These are phyloP conservation scores for Rhypophila decipiens DNA, from an alignment of 495 filamentous ascomycete genomes.

Conservation along the genomic window DNA sequence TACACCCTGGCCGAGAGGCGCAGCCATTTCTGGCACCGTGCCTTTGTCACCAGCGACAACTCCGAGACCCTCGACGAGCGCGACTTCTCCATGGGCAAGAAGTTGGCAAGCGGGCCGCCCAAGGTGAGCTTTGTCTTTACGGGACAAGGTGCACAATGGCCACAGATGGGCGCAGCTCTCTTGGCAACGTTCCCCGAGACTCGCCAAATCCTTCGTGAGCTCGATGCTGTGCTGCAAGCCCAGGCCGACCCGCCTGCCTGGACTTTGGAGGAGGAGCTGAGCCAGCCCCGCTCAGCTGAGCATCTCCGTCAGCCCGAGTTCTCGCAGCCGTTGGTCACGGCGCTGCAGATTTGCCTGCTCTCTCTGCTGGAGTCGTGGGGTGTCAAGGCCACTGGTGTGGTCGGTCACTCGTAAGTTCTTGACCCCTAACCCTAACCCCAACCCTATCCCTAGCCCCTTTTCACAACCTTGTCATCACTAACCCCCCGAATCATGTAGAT, in stretches of 20 bases:
- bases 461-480: too few species aligned
- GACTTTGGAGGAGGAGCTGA: conserved; percentile 3
- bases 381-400: conserved; percentile 12
- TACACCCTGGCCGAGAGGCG: conserved; percentile 17
- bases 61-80: not conserved
- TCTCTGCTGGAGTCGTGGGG: conserved; percentile 15
- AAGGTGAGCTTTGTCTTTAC: conserved; percentile 14
- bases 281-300: not conserved
- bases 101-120: not conserved
- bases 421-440: too few species aligned
- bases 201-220: not conserved
- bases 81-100: conserved; percentile 1
- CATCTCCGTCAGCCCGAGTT: conserved; percentile 9
- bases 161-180: conserved; percentile 11
- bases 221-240: conserved; percentile 9
- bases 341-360: conserved; percentile 18
- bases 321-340: conserved; percentile 15
- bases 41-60: not conserved
- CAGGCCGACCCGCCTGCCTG: conserved; percentile 5
- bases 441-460: too few species aligned
- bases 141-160: conserved; percentile 17
- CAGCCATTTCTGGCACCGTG: conserved; percentile 7
- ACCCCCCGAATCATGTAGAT: too few species aligned
- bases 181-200: conserved; percentile 1
- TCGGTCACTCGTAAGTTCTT: conserved; percentile 27